Percentiles rank a stretch among this genome's conserved stretches.
These are phyloP conservation scores for Russula brevipes DNA, from an alignment of 768 basidiomycete genomes.

Conservation along the genomic window DNA sequence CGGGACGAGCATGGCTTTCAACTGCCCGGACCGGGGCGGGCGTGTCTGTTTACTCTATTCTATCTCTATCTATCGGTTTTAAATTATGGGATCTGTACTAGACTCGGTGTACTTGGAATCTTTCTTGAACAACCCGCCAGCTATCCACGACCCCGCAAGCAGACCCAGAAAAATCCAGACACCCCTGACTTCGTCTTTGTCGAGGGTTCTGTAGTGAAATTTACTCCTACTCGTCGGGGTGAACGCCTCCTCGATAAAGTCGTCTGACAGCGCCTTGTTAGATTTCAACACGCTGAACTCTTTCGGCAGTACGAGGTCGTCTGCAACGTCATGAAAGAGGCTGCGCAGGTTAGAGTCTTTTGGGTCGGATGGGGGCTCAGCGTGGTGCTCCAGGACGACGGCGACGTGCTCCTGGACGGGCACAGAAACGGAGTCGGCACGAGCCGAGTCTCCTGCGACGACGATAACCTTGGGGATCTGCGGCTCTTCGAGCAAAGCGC, in stretches of 20 bases:
- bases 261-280: conserved; percentile 7
- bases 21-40: background rate
- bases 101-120: conserved; percentile 26
- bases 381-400: conserved; percentile 23
- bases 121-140: conserved; percentile 34
- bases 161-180: conserved; percentile 46
- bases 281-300: conserved; percentile 11
- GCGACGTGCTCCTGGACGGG: conserved; percentile 24
- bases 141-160: conserved; percentile 44
- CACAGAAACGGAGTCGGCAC: conserved; percentile 43
- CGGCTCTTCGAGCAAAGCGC: conserved; percentile 27
- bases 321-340: conserved; percentile 35
- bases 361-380: background rate
- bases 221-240: background rate
- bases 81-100: background rate
- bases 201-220: conserved; percentile 33
- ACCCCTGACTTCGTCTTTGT: conserved; percentile 44
- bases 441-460: conserved; percentile 44
- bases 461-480: conserved; percentile 46
- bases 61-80: background rate
- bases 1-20: conserved; percentile 15
- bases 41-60: background rate
- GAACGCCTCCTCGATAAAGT: conserved; percentile 20
- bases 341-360: conserved; percentile 23
- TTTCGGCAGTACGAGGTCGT: conserved; percentile 36